Conservation (phyloP, 2,329 filamentous ascomycete genomes). For the Fusarium bactridioides region DNA sequence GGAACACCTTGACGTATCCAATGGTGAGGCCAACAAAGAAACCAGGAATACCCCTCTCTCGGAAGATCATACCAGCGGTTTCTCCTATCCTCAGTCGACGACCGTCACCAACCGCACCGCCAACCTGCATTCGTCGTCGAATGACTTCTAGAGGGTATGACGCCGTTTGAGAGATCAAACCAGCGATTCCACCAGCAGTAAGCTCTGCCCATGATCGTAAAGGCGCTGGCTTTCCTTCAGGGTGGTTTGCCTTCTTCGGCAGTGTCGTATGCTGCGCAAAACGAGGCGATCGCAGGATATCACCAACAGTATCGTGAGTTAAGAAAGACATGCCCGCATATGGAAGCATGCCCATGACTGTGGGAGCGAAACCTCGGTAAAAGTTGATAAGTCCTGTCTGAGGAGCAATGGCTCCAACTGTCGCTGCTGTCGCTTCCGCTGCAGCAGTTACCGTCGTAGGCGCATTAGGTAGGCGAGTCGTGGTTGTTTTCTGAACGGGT, state of each 20-base stretch:
- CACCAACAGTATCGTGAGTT: conserved; percentile 89
- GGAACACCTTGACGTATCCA: conserved; percentile 93
- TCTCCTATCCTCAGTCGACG: conserved; percentile 79
- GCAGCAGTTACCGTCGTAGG: conserved; percentile 45
- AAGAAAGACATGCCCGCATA: conserved; percentile 97
- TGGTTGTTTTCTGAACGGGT: conserved; percentile 49
- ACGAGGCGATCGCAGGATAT: conserved; percentile 75
- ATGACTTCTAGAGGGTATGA: conserved; percentile 96
- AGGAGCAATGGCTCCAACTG: conserved; percentile 59
- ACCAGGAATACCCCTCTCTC: conserved; percentile 78
- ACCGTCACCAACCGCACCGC: conserved; percentile 91
- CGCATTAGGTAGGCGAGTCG: conserved; percentile 42
- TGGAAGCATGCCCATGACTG: conserved; percentile 91
- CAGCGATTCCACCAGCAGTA: conserved; percentile 82
- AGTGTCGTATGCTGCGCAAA: conserved; percentile 80
- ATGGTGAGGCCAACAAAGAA: conserved; percentile 95
- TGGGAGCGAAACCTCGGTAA: conserved; percentile 92
- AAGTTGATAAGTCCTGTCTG: conserved; percentile 83
- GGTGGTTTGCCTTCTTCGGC: conserved; percentile 63
- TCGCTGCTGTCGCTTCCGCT: conserved; percentile 53
- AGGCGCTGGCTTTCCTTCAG: conserved; percentile 70
- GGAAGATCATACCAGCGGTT: conserved; percentile 77
- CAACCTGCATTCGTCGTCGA: conserved; percentile 92
- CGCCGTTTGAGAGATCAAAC: conserved; percentile 86
- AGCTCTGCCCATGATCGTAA: conserved; percentile 89